These are phyloP conservation scores for Bassia scoparia DNA, from an alignment of 148 eudicot genomes.

Conservation along the genomic window DNA sequence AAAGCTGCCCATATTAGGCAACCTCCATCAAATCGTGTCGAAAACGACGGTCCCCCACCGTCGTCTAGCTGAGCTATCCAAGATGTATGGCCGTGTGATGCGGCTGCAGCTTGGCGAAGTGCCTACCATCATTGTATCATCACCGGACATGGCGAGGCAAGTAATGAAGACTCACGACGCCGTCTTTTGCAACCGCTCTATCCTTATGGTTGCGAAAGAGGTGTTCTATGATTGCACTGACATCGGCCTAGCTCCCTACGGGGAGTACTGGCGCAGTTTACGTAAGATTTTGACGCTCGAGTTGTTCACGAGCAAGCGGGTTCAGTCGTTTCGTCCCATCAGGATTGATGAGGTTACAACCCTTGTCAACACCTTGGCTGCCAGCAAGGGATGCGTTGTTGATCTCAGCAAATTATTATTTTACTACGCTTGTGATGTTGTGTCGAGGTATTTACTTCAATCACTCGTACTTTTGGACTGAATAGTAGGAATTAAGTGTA, in stretches of 20 bases:
- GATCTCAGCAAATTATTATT: no score
- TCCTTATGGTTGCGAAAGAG: constrained; percentile 15
- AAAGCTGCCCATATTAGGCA: constrained; percentile 24
- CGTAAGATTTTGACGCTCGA: constrained; percentile 28
- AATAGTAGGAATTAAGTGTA: no score
- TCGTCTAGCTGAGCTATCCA: constrained; percentile 12
- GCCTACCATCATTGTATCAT: constrained; percentile 22
- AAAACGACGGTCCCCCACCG: constrained; percentile 20
- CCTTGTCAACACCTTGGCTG: background rate
- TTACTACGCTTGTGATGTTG: no score
- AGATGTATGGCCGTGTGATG: constrained; percentile 27
- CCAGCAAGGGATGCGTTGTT: no score
- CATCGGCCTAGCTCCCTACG: constrained; percentile 22
- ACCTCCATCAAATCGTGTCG: constrained; percentile 17
- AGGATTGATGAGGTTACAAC: constrained; percentile 29
- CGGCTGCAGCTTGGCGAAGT: constrained; percentile 28
- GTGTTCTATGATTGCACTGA: constrained; percentile 24
- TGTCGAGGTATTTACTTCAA: no score
- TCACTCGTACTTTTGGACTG: no score
- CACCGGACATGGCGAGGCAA: constrained; percentile 25
- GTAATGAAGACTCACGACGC: constrained; percentile 38
- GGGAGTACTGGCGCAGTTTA: constrained; percentile 29
- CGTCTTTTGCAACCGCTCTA: constrained; percentile 24
- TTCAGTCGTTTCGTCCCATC: constrained; percentile 16
- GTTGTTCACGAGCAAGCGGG: constrained; percentile 27